Evolutionary conservation across 2,329 filamentous ascomycete species (phyloP), one percentile per base, ranked within the genome.

Genomic region (Davidsoniella eucalypti): DNA sequence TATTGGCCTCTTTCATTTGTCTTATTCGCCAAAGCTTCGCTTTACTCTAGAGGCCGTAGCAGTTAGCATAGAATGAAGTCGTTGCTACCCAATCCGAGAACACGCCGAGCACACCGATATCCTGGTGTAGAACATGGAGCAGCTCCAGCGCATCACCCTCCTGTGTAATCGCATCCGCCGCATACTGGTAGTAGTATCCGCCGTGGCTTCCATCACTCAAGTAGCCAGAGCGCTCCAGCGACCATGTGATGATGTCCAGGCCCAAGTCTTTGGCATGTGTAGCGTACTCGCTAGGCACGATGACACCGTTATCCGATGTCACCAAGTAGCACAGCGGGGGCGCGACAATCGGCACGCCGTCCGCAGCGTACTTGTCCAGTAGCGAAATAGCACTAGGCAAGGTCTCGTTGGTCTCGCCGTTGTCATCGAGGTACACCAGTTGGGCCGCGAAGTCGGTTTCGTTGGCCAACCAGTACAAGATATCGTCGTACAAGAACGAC

Each of bases 41-140:
- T n/a, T n/a, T 10, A 14, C 39, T 49, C 53, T 59, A 59, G 9
- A 64, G 52, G 12, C 62, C 72, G 55, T 84, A 77, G 64, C 81
- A 85, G 58, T 82, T 85, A 55, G 80, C 81, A 62, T 82, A 85
- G 56, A 80, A 84, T 0, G 78, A 82, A 6, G 76, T 72, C 0
- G 80, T 82, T 9, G 76, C 75, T 14, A 74, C 73, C 82, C 81
- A 85, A 60, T 85, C 82, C 3, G 73, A 72, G 57, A 85, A 85
- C 54, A 85, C 69, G 4, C 69, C 78, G 26, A 65, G 62, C 12
- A 82, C 73, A 1, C 73, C 72, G 8, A 84, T 73, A 57, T 84
- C 64, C 55, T 70, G 67, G 2, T 68, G 73, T 53, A 86, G 64
- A 1, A 82, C 77, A 56, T 85, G 73, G 37, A 85, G 60, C n/a